Percentiles rank a stretch among this genome's conserved stretches.
phyloP scores from a whole-genome alignment of 257 asterid genomes.

The Scutellaria baicalensis region DNA sequence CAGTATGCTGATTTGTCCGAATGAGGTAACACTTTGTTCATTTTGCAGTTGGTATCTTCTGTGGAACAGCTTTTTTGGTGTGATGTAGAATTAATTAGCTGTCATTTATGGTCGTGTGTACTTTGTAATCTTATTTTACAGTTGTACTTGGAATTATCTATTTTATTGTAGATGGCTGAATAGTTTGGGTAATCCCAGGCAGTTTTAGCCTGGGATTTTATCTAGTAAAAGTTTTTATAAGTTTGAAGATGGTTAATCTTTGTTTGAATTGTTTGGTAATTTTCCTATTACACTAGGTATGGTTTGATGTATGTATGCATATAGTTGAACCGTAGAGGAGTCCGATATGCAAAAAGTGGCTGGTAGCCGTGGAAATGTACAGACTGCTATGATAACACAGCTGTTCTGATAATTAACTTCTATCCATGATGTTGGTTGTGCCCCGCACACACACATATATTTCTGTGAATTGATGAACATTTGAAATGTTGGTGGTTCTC shows the following conservation, averaged over 20 bases:
- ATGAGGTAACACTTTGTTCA: constrained; percentile 9
- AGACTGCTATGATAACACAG: too few species aligned
- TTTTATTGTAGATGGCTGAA: constrained; percentile 10
- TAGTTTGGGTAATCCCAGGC: constrained; percentile 4
- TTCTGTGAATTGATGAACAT: too few species aligned
- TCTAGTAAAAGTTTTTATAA: background rate
- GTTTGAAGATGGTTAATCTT: background rate
- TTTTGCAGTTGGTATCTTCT: constrained; percentile 6
- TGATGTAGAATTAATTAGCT: constrained; percentile 18
- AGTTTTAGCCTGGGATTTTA: background rate
- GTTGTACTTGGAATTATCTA: background rate
- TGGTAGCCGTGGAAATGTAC: too few species aligned
- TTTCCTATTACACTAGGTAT: background rate
- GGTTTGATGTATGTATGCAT: background rate
- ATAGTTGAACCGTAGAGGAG: background rate
- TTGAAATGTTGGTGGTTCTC: too few species aligned
- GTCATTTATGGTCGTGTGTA: constrained; percentile 15
- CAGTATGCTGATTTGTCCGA: constrained; percentile 50
- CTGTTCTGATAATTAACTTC: too few species aligned
- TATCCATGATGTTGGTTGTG: too few species aligned
- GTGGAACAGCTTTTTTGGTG: constrained; percentile 14
- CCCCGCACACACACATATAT: too few species aligned
- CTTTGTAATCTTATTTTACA: constrained; percentile 18
- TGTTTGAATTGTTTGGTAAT: background rate
- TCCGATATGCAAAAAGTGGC: background rate